Percentiles rank a stretch among this genome's conserved stretches.
These are phyloP conservation scores for Cercospora beticola DNA, from an alignment of 2,329 filamentous ascomycete genomes.

Conservation along the genomic window DNA sequence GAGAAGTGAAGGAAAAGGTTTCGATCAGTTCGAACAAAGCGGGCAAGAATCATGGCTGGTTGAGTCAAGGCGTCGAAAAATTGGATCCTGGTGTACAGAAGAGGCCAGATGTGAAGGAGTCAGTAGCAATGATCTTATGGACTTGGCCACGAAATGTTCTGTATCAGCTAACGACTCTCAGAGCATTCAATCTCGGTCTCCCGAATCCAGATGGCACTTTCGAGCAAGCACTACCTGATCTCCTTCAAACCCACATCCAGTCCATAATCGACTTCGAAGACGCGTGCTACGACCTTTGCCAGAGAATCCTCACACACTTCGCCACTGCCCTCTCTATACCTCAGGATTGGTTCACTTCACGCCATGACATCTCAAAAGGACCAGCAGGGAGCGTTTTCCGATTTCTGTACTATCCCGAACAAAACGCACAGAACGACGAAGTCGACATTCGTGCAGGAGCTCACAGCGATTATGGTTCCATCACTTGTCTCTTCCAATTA, in stretches of 20 bases:
- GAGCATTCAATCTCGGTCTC: slow-evolving; percentile 88
- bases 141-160: not conserved
- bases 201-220: slow-evolving; percentile 64
- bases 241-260: slow-evolving; percentile 59
- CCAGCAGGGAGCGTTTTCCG: slow-evolving; percentile 54
- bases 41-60: slow-evolving; percentile 80
- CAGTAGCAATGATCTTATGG: not conserved
- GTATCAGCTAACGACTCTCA: slow-evolving; percentile 40
- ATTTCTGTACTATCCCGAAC: slow-evolving; percentile 52
- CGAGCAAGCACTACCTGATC: slow-evolving; percentile 72
- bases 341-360: slow-evolving; percentile 58
- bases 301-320: slow-evolving; percentile 71
- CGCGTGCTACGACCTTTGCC: slow-evolving; percentile 71
- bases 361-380: slow-evolving; percentile 53
- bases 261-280: slow-evolving; percentile 66
- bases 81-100: slow-evolving; percentile 80
- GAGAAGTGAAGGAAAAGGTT: slow-evolving; percentile 71
- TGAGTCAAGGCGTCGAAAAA: slow-evolving; percentile 82
- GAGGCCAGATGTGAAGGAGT: slow-evolving; percentile 76
- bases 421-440: slow-evolving; percentile 13
- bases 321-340: slow-evolving; percentile 67
- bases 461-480: slow-evolving; percentile 78
- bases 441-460: slow-evolving; percentile 81
- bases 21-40: slow-evolving; percentile 64
- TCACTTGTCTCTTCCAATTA: slow-evolving; percentile 78